A percentile compares a stretch with the other conserved stretches of the same genome.
Evolutionary conservation across 306 rosid species (phyloP).

Genomic region (Ziziphus jujuba): DNA sequence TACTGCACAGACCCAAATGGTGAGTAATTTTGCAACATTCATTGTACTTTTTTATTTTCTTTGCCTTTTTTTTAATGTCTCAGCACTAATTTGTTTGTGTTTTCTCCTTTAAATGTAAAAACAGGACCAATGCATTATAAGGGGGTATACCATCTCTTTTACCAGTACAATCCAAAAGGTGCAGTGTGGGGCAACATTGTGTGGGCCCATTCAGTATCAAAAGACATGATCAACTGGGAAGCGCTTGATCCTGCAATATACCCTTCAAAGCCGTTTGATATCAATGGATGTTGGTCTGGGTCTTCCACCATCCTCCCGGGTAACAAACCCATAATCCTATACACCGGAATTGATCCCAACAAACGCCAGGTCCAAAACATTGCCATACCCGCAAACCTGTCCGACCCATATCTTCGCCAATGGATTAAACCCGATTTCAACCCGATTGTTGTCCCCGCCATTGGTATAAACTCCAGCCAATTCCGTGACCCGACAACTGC

Average conservation of each 20-base stretch:
- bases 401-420: constrained; percentile 56
- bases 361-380: constrained; percentile 62
- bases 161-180: constrained; percentile 84
- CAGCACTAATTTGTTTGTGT: too few relatives aligned
- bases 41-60: too few relatives aligned
- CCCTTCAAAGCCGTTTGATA: constrained; percentile 74
- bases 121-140: constrained; percentile 76
- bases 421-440: constrained; percentile 73
- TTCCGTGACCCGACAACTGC: constrained; percentile 88
- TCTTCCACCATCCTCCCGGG: constrained; percentile 71
- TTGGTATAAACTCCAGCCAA: constrained; percentile 34
- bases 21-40: neutral
- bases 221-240: constrained; percentile 71
- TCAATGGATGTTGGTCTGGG: constrained; percentile 89
- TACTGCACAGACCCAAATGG: constrained; percentile 23
- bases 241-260: constrained; percentile 52
- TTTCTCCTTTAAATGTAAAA: neutral
- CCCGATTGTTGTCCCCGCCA: constrained; percentile 39
- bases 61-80: too few relatives aligned
- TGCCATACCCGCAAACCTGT: constrained; percentile 52
- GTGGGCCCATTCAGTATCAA: constrained; percentile 90
- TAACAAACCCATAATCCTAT: constrained; percentile 60
- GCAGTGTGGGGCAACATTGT: constrained; percentile 94
- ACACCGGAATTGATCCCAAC: constrained; percentile 60
- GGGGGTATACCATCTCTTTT: constrained; percentile 79